Evolutionary conservation across 2,329 filamentous ascomycete genomes (phyloP).

Genomic region (Diplodia corticola): DNA sequence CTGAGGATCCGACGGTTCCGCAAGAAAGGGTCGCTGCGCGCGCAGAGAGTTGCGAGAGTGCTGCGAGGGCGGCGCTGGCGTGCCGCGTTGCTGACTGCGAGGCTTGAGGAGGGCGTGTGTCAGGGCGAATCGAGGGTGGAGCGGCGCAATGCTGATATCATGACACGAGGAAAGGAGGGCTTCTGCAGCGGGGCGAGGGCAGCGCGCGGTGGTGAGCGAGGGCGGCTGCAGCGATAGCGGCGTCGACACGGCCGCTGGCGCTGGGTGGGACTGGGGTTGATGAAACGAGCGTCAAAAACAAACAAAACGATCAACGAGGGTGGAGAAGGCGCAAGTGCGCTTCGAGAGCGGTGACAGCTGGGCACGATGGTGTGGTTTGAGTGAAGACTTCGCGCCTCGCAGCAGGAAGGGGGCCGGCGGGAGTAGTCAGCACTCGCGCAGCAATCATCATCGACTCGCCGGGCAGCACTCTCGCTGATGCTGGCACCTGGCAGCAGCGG

Average conservation of each 20-base stretch:
- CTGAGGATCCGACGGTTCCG: constrained; percentile 11
- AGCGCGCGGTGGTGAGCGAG: constrained; percentile 16
- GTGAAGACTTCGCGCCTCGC: background rate
- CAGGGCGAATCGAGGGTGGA: background rate
- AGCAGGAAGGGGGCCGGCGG: constrained; percentile 12
- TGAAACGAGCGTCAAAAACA: constrained; percentile 18
- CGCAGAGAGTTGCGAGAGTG: background rate
- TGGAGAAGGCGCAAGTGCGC: constrained; percentile 18
- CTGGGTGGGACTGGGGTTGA: constrained; percentile 12
- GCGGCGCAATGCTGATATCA: constrained; percentile 19
- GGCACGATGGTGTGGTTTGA: background rate
- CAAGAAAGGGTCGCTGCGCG: background rate
- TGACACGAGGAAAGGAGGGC: constrained; percentile 12
- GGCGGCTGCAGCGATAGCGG: constrained; percentile 20
- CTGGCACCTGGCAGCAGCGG: constrained; percentile 6
- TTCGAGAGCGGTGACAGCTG: background rate
- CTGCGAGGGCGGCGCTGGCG: background rate
- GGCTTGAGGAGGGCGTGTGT: background rate
- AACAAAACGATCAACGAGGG: constrained; percentile 11
- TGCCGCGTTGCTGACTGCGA: constrained; percentile 4
- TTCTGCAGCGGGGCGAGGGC: constrained; percentile 4
- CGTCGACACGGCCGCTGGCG: constrained; percentile 4
- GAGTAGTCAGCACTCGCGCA: constrained; percentile 14
- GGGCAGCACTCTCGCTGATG: constrained; percentile 1
- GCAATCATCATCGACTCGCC: background rate